These are phyloP conservation scores for Plasmopara viticola DNA, from an alignment of 352 stramenopile genomes.

Conservation along the genomic window DNA sequence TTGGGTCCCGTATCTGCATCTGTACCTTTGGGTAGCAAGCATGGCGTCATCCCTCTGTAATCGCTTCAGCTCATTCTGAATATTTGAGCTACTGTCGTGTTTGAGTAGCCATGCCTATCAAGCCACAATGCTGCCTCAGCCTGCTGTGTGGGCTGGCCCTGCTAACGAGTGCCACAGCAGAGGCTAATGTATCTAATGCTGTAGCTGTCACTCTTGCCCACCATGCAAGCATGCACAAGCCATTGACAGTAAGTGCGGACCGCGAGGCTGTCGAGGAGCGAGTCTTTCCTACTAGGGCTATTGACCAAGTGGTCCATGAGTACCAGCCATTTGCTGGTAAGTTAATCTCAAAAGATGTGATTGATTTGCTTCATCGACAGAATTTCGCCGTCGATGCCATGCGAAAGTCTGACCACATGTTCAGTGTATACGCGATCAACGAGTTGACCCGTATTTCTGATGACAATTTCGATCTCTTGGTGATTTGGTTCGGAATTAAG, in stretches of 20 bases:
- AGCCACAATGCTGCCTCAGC: neutral
- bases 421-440: neutral
- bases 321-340: neutral
- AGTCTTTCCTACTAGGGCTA: neutral
- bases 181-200: neutral
- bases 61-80: too few relatives aligned
- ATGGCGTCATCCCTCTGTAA: too few relatives aligned
- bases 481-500: neutral
- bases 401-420: neutral
- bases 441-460: neutral
- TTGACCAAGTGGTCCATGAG: neutral
- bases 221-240: neutral
- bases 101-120: too few relatives aligned
- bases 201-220: neutral
- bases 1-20: too few relatives aligned
- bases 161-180: neutral
- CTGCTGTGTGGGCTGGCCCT: neutral
- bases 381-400: neutral
- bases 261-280: neutral
- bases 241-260: neutral
- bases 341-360: neutral
- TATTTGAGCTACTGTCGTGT: too few relatives aligned
- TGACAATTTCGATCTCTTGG: neutral
- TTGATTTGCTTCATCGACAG: neutral
- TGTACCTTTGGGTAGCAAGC: too few relatives aligned